Base-by-base conservation (phyloP, 2,329 filamentous ascomycete genomes). In the Chaetomium globosum region DNA sequence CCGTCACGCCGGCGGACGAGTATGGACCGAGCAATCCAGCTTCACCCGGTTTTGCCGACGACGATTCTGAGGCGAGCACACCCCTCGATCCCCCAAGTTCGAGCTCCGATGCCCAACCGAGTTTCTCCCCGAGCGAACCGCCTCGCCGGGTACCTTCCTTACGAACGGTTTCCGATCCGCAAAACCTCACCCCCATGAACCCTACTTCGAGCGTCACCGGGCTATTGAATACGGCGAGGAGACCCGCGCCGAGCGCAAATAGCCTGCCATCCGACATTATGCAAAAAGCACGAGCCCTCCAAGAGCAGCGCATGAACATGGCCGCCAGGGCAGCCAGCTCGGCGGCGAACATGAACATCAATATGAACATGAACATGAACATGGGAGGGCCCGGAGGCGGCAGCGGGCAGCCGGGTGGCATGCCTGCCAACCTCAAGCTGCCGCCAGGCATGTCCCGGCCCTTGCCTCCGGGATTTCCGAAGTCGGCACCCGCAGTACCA, bases 151-250 rank as follows among this genome's bases (percentile, higher is more conserved):
- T 88, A 65, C 82, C 86, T 23, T 85, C 86, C 5, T 76, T 87
- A 51, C 85, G 87, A 71, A 85, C 86, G 55, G 77, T 85, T 23
- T 87, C 87, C 61, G 85, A 88, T 58, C 79, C 87, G 23, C 79
- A 81, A 69, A 80, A 79, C 62, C 74, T 80, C 33, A 77, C 77
- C 28, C 76, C 79, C 64, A 93, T 96, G 87, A 91, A 86, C 63
- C 80, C 89, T 7, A 93, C 88, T n/a, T 97, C 93, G n/a, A 95
- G 90, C 31, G 88, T 91, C 49, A 81, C 93, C 4, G 92, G 92
- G 49, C 85, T 91, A 65, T 80, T 97, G 73, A 92, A 89, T 76
- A 85, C 79, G 69, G 86, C 85, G 4, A 80, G 87, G 65, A 81
- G 84, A 57, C 86, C 85, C 3, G 74, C 78, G 23, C 78, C 78